A percentile compares a stretch with the other conserved stretches of the same genome.
These are phyloP conservation scores for Myrica gale DNA, from an alignment of 306 rosid species.

Conservation along the genomic window DNA sequence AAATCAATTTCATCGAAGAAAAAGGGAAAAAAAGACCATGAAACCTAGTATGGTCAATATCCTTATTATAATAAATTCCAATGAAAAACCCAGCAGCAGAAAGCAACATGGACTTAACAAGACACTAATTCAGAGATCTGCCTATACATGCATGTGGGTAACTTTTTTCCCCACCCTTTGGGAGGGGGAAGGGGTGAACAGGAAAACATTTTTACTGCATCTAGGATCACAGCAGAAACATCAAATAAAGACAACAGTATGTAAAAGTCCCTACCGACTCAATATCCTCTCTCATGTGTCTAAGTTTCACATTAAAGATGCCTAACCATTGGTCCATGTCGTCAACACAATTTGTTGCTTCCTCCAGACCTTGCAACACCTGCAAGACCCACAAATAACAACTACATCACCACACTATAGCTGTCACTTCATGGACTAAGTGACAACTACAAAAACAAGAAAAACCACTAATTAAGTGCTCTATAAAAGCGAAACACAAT, in stretches of 20 bases:
- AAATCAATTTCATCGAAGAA: background rate
- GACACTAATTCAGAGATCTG: background rate
- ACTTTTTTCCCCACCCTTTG: background rate
- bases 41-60: background rate
- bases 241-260: constrained; percentile 17
- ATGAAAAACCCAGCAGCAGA: background rate
- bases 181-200: background rate
- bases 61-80: background rate
- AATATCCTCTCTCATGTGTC: constrained; percentile 99
- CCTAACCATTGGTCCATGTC: constrained; percentile 96
- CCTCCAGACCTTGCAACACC: constrained; percentile 86
- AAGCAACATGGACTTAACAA: background rate
- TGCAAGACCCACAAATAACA: constrained; percentile 37
- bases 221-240: constrained; percentile 23
- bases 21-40: background rate
- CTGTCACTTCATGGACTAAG: background rate
- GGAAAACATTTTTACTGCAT: background rate
- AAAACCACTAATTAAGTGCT: background rate
- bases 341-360: constrained; percentile 78
- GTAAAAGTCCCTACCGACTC: constrained; percentile 64
- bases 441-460: background rate
- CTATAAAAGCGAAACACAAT: background rate
- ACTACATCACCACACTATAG: background rate
- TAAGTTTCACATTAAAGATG: constrained; percentile 89
- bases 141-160: background rate